Evolutionary conservation across 2,329 filamentous ascomycete species (phyloP).

Genomic region (Beauveria asiatica): DNA sequence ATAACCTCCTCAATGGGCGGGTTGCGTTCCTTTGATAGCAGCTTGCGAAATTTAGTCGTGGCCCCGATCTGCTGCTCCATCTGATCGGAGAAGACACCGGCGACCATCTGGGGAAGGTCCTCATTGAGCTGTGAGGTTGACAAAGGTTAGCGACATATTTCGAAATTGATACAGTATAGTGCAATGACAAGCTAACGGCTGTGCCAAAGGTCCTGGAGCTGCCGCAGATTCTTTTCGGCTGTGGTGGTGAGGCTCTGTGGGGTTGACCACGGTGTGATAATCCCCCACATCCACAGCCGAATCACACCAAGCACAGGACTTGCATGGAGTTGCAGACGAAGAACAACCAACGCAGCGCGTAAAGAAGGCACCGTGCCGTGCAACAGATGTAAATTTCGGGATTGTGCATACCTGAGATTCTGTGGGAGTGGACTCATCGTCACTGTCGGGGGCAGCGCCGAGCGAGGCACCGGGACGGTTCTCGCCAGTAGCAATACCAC

Average conservation of each 20-base stretch:
- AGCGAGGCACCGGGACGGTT: constrained; percentile 72
- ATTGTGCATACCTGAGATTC: constrained; percentile 73
- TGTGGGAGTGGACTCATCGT: constrained; percentile 90
- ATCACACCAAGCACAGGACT: constrained; percentile 9
- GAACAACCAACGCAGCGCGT: background rate
- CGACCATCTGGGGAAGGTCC: constrained; percentile 96
- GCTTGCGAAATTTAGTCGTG: constrained; percentile 96
- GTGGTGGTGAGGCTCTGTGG: constrained; percentile 3
- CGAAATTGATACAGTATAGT: background rate
- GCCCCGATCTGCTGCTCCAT: constrained; percentile 96
- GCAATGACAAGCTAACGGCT: background rate
- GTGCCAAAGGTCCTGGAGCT: background rate
- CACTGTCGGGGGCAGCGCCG: constrained; percentile 86
- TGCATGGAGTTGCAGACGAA: constrained; percentile 3
- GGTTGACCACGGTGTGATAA: background rate
- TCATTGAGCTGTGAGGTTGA: constrained; percentile 66
- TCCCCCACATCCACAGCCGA: constrained; percentile 7
- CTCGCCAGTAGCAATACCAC: constrained; percentile 81
- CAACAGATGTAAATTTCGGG: constrained; percentile 11
- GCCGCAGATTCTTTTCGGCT: background rate
- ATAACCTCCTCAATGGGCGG: constrained; percentile 98
- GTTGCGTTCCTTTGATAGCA: constrained; percentile 97
- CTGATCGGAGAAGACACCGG: constrained; percentile 96
- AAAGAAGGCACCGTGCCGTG: background rate
- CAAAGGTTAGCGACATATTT: background rate